Evolutionary conservation across 176 grass and related monocot genomes (phyloP).

Genomic region (Hsuehochloa calcarea): DNA sequence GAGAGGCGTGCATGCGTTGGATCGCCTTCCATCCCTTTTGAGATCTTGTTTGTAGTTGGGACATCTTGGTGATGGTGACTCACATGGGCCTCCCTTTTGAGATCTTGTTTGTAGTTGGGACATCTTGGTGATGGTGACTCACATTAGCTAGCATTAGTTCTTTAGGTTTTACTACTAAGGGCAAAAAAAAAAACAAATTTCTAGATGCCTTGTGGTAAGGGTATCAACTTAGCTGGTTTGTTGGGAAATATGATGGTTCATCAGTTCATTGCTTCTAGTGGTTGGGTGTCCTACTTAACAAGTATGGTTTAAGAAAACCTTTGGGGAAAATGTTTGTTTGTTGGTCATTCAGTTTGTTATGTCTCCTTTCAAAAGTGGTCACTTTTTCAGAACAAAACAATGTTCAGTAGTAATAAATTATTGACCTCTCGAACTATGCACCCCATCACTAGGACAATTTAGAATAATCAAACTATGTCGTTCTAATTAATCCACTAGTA

Average conservation of each 20-base stretch:
- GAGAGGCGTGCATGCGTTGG: too few species aligned
- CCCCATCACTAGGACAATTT: background rate
- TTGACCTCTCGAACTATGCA: background rate
- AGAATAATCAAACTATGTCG: background rate
- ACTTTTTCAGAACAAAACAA: background rate
- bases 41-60: slow-evolving; percentile 81
- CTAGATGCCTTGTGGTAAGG: slow-evolving; percentile 44
- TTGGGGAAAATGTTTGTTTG: slow-evolving; percentile 38
- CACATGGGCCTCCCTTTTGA: slow-evolving; percentile 58
- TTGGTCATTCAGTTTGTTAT: slow-evolving; percentile 54
- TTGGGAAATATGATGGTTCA: slow-evolving; percentile 53
- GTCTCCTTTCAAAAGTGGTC: slow-evolving; percentile 40
- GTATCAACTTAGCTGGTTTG: slow-evolving; percentile 35
- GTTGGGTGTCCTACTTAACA: slow-evolving; percentile 45
- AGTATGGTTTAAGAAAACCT: slow-evolving; percentile 41
- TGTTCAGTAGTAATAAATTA: slow-evolving; percentile 31
- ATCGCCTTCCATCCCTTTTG: slow-evolving; percentile 22
- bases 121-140: slow-evolving; percentile 71
- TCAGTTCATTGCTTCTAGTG: slow-evolving; percentile 38
- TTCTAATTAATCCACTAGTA: background rate
- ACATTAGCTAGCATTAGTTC: slow-evolving; percentile 47
- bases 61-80: slow-evolving; percentile 71
- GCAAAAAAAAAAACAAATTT: slow-evolving; percentile 8
- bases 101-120: slow-evolving; percentile 79
- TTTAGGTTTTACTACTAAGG: slow-evolving; percentile 52